phyloP scores from a whole-genome alignment of 352 stramenopile species.

The Phytopythium vexans region DNA sequence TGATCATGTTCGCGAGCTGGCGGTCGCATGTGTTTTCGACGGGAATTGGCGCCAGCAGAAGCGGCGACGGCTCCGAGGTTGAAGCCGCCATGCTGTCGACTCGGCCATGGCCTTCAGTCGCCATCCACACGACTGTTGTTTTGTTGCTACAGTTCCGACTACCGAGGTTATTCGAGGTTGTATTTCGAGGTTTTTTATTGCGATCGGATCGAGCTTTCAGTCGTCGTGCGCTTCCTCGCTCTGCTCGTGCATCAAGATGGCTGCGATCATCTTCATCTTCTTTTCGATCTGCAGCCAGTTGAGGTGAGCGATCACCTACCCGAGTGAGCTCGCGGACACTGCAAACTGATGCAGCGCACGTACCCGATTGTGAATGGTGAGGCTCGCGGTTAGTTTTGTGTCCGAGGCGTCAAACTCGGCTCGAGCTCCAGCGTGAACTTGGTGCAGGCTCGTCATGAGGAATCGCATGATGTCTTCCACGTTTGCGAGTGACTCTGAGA shows the following conservation, averaged over 20 bases:
- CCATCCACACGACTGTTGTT: background rate
- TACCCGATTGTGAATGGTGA: constrained; percentile 34
- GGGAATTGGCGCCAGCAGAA: constrained; percentile 21
- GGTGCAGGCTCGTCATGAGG: constrained; percentile 31
- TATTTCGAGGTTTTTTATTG: too few relatives aligned
- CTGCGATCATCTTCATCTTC: constrained; percentile 52
- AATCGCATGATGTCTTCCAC: constrained; percentile 42
- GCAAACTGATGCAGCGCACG: constrained; percentile 3
- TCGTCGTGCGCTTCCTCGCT: constrained; percentile 1
- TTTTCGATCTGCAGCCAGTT: constrained; percentile 37
- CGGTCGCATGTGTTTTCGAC: constrained; percentile 27
- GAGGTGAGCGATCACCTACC: constrained; percentile 2
- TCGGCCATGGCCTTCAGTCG: background rate
- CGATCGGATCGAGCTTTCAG: background rate
- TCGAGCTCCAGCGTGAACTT: constrained; percentile 30
- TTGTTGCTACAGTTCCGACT: constrained; percentile 1
- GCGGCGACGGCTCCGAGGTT: constrained; percentile 2
- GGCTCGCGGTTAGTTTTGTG: constrained; percentile 18
- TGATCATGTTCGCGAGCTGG: constrained; percentile 29
- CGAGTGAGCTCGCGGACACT: background rate
- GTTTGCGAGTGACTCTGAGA: constrained; percentile 33
- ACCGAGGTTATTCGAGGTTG: constrained; percentile 2
- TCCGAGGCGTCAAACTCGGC: constrained; percentile 30
- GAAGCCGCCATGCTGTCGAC: background rate
- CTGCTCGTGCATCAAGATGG: constrained; percentile 35